Base-by-base conservation (phyloP, 345 rosid genomes). In the Lenwebbia sp. region DNA sequence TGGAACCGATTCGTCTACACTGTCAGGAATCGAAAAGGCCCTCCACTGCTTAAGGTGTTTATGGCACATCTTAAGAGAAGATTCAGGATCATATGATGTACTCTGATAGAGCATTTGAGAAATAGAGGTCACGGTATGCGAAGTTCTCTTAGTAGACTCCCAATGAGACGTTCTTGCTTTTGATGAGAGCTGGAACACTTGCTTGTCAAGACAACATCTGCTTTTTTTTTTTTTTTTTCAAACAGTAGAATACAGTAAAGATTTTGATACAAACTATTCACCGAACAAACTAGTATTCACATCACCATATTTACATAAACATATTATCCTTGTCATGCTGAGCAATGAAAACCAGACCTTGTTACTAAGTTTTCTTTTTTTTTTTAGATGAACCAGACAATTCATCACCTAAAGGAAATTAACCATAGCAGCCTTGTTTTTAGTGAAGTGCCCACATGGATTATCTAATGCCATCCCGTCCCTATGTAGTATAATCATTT, bases 1-100 rank as follows among this genome's bases (percentile, higher is more conserved):
- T 10, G 92, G 86, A 2, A 92, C 89, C 11, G 93, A 90, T 85
- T 92, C 94, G 89, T 93, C 95, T 85, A 91, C 58, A 85, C 92
- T 90, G 88, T 90, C 89, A 84, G 91, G 86, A 78, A 89, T 62
- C 60, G 89, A 54, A 88, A 84, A 89, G 33, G 91, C 87, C 86
- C 92, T 94, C 90, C 92, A 88, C 9, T 82, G 74, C 74, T 84
- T 88, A 85, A 30, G 86, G 82, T 88, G 82, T 87, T 83, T 86
- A 86, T 60, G 74, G 89, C 85, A 84, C 86, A 87, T 93, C 86
- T 37, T 86, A 55, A 88, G 49, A 83, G 82, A 89, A 58, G 86
- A 87, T 62, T 56, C 53, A 76, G 76, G 57, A 57, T 86, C 85
- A 90, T 60, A 84, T 88, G 88, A 85, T 70, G 88, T 85, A 81